Evolutionary conservation across 495 filamentous ascomycete species (phyloP).

Genomic region (Usnea hakonensis): DNA sequence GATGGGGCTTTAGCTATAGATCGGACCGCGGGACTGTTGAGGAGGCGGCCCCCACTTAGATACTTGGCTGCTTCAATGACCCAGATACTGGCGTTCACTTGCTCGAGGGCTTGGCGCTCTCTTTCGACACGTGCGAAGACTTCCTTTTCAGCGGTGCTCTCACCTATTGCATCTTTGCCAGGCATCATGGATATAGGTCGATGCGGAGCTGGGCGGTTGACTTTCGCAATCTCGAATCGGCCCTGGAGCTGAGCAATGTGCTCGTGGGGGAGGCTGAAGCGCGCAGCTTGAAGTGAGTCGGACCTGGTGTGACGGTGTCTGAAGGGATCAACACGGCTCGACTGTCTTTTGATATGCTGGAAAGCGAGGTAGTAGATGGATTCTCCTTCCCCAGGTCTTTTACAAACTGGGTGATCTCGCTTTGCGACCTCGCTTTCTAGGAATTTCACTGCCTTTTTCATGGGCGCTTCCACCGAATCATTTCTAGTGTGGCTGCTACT

Average conservation of each 20-base stretch:
- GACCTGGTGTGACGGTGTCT: conserved; percentile 76
- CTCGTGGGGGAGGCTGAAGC: conserved; percentile 54
- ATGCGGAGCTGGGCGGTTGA: conserved; percentile 42
- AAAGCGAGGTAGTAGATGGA: conserved; percentile 91
- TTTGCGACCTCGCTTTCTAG: conserved; percentile 44
- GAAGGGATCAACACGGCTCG: conserved; percentile 62
- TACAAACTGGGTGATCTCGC: conserved; percentile 26
- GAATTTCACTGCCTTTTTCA: conserved; percentile 74
- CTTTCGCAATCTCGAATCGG: conserved; percentile 55
- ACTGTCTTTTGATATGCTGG: conserved; percentile 55
- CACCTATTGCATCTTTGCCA: conserved; percentile 40
- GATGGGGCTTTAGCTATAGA: conserved; percentile 36
- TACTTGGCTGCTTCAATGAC: conserved; percentile 68
- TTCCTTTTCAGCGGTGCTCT: conserved; percentile 39
- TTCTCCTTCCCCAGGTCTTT: conserved; percentile 45
- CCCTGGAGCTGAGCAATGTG: conserved; percentile 69
- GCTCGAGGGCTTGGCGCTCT: conserved; percentile 68
- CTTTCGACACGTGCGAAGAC: conserved; percentile 54
- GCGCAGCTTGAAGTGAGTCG: conserved; percentile 78
- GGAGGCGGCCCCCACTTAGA: conserved; percentile 71
- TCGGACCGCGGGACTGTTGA: conserved; percentile 66
- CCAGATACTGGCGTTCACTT: conserved; percentile 70
- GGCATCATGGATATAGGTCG: conserved; percentile 47
- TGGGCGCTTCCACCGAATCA: conserved; percentile 31
- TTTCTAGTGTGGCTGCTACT: conserved; percentile 25